Evolutionary conservation across 1,284 basidiomycete species (phyloP).

Genomic region (Ceratobasidium sp.): DNA sequence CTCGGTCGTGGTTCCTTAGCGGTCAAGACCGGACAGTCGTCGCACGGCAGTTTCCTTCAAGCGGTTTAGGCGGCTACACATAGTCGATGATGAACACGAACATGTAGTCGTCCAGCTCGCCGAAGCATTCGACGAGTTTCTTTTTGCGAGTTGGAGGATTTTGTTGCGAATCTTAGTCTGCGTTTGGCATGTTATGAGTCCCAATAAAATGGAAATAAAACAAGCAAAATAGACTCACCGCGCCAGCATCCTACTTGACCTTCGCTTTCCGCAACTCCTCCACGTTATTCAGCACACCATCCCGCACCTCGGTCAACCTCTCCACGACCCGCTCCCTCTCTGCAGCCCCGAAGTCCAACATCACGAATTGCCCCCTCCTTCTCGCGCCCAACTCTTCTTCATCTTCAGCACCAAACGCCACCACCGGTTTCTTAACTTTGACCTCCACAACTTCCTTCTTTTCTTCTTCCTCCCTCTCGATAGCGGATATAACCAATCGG

Average conservation of each 20-base stretch:
- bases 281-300: conserved; percentile 74
- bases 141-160: conserved; percentile 81
- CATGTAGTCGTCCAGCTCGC: conserved; percentile 87
- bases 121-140: conserved; percentile 83
- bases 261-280: conserved; percentile 79
- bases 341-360: conserved; percentile 83
- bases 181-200: not conserved
- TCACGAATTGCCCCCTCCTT: conserved; percentile 80
- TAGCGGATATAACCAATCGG: conserved; percentile 73
- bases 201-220: not conserved
- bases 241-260: conserved; percentile 87
- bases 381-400: conserved; percentile 73
- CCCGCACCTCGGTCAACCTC: conserved; percentile 76
- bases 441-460: conserved; percentile 53
- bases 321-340: conserved; percentile 73
- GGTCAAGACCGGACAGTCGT: too few species aligned
- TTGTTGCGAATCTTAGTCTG: conserved; percentile 82
- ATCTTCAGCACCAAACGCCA: conserved; percentile 84
- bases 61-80: conserved; percentile 83
- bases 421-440: conserved; percentile 41
- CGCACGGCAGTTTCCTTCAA: too few species aligned
- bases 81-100: conserved; percentile 91
- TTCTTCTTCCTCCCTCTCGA: conserved; percentile 44
- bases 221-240: conserved; percentile 63
- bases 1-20: too few species aligned